phyloP scores from a whole-genome alignment of 164 flowering plant genomes.

The Vitis labrusca region DNA sequence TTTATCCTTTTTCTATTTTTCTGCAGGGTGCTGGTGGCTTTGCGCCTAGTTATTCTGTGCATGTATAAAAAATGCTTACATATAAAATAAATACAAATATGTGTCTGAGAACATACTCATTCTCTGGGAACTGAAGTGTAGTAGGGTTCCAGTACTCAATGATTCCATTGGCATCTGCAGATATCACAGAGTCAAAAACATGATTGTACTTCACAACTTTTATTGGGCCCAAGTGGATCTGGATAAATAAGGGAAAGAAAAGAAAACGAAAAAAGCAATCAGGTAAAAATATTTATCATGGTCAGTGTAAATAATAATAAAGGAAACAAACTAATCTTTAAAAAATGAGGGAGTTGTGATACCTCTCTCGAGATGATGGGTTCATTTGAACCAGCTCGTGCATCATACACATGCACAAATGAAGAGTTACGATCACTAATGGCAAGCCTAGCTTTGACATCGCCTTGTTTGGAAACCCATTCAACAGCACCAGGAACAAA shows the following conservation, averaged over 20 bases:
- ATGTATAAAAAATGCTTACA: neutral
- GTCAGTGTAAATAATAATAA: neutral
- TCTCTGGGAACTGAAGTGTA: conserved; percentile 79
- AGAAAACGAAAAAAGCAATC: conserved; percentile 1
- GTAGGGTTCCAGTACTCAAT: conserved; percentile 89
- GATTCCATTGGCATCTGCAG: conserved; percentile 79
- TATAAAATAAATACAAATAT: neutral
- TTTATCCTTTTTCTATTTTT: too few relatives aligned
- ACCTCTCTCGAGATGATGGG: conserved; percentile 86
- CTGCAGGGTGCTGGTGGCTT: too few relatives aligned
- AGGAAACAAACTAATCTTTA: neutral
- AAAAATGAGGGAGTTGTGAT: neutral
- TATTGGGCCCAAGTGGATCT: conserved; percentile 81
- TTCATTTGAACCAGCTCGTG: conserved; percentile 81
- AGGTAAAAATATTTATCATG: neutral
- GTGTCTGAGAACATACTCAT: conserved; percentile 45
- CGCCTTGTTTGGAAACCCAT: conserved; percentile 97
- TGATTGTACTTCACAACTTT: conserved; percentile 88
- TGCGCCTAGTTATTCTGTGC: too few relatives aligned
- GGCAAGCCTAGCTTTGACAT: conserved; percentile 85
- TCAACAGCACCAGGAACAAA: conserved; percentile 81
- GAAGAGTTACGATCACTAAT: conserved; percentile 80
- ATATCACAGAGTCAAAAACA: conserved; percentile 69
- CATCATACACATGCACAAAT: conserved; percentile 86
- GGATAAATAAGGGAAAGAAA: conserved; percentile 15